phyloP scores from a whole-genome alignment of 2,329 filamentous ascomycete species.

The Sarocladium strictum region DNA sequence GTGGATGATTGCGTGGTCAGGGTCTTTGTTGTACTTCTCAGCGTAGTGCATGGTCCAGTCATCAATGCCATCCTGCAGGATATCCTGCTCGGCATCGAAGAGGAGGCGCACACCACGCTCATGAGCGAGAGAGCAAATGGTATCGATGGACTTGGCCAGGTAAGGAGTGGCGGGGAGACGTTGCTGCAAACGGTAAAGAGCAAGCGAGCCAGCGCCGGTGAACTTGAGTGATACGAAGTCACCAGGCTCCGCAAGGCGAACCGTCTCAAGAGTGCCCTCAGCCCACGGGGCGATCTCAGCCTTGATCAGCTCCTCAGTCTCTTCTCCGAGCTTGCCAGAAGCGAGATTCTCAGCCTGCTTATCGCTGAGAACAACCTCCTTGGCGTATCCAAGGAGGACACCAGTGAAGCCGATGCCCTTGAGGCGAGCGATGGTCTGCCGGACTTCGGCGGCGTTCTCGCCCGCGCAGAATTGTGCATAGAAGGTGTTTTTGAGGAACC shows the following conservation, averaged over 20 bases:
- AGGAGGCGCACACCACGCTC: constrained; percentile 66
- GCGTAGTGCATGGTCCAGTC: constrained; percentile 74
- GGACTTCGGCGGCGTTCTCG: constrained; percentile 64
- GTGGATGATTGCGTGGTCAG: constrained; percentile 64
- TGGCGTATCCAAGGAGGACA: constrained; percentile 78
- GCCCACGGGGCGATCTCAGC: constrained; percentile 67
- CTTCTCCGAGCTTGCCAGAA: constrained; percentile 37
- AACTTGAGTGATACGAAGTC: constrained; percentile 70
- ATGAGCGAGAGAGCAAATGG: constrained; percentile 67
- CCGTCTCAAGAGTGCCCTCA: constrained; percentile 67
- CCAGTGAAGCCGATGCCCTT: constrained; percentile 74
- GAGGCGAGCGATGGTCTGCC: constrained; percentile 55
- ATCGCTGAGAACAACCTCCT: constrained; percentile 68
- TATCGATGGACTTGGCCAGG: constrained; percentile 64
- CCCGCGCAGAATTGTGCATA: constrained; percentile 91
- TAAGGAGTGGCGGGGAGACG: constrained; percentile 56
- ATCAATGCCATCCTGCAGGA: constrained; percentile 73
- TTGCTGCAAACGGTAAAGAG: constrained; percentile 60
- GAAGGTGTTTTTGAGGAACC: constrained; percentile 72
- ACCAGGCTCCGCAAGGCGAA: constrained; percentile 56
- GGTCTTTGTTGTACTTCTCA: constrained; percentile 65
- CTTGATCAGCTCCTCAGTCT: constrained; percentile 41
- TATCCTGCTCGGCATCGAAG: constrained; percentile 81
- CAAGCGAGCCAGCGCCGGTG: constrained; percentile 73
- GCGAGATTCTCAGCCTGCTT: constrained; percentile 40